Base-by-base conservation (phyloP, 2,329 filamentous ascomycete genomes). In the Aspergillus niger region DNA sequence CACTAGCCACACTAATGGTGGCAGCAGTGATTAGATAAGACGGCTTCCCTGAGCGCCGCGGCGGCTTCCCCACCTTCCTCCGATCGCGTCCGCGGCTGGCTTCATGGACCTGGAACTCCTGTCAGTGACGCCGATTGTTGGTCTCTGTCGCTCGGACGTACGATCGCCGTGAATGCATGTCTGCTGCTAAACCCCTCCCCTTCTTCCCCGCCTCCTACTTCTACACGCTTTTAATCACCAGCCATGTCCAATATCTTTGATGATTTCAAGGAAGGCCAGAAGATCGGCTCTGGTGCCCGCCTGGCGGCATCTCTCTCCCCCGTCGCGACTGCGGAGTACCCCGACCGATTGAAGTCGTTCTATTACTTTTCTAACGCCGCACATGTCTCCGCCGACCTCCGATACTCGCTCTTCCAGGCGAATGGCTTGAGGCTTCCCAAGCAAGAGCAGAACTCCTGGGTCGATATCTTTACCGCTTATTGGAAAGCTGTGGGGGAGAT, bases 401-500 rank as follows among this genome's bases (percentile, higher is more conserved):
- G 88, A 59, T 88, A 90, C 70, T 76, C 79, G 49, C 83, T 95
- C 59, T 85, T 94, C 61, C 86, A 89, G 66, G 86, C 81, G 26
- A 82, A 80, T 60, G 80, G 81, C 30, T 76, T 80, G 30, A 83
- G 80, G 55, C 74, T 92, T 24, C 79, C 82, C n/a, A 83, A 86
- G 43, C 84, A 88, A 43, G 91, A 97, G 78, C 81, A 86, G 24
- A 85, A 83, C 60, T 89, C 88, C n/a, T 99, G 95, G 95, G 82
- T 89, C 0, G 93, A 97, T 41, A 87, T 98, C 30, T 96, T 93
- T 72, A 81, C 84, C 38, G 82, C 86, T 20, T 97, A 93, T 72
- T 97, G 93, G 92, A 92, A 90, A 69, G 91, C 91, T 24, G 79
- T 90, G 41, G 88, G 87, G 32, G 88, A 91, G 68, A 84, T 97